These are phyloP conservation scores for Solanum dulcamara DNA, from an alignment of 257 asterid species.

Conservation along the genomic window DNA sequence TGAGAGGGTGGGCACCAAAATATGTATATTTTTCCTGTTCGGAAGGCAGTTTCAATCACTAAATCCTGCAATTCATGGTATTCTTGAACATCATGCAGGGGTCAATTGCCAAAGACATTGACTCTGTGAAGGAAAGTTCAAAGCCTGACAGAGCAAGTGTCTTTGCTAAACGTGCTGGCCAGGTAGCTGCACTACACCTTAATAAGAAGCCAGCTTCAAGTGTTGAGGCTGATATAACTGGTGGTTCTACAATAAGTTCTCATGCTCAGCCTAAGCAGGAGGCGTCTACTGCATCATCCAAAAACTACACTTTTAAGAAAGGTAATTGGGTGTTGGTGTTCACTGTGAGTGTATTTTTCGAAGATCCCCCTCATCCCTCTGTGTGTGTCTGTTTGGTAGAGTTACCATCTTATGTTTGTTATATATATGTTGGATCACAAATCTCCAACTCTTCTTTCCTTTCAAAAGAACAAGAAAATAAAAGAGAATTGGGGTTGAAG, in stretches of 20 bases:
- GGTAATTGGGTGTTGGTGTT: slow-evolving; percentile 24
- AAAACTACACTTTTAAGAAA: slow-evolving; percentile 49
- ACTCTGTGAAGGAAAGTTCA: slow-evolving; percentile 48
- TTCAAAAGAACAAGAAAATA: neutral
- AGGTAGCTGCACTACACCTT: slow-evolving; percentile 32
- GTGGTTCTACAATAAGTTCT: slow-evolving; percentile 44
- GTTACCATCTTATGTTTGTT: neutral
- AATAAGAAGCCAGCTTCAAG: slow-evolving; percentile 62
- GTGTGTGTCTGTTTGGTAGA: neutral
- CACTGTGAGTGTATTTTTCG: neutral
- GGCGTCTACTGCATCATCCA: slow-evolving; percentile 70
- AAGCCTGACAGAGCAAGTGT: slow-evolving; percentile 58
- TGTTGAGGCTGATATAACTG: slow-evolving; percentile 63
- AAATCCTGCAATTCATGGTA: neutral
- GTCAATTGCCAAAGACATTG: slow-evolving; percentile 42
- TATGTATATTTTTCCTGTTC: neutral
- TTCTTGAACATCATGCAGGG: slow-evolving; percentile 35
- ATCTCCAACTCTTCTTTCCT: neutral
- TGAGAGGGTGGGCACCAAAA: neutral
- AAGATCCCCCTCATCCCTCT: no score
- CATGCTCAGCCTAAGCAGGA: slow-evolving; percentile 72
- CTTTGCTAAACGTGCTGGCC: slow-evolving; percentile 52
- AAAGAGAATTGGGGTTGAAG: neutral
- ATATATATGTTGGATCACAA: neutral
- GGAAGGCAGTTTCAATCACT: neutral